Evolutionary conservation across 163 green algal genomes (phyloP).

Genomic region (Chlorella variabilis): DNA sequence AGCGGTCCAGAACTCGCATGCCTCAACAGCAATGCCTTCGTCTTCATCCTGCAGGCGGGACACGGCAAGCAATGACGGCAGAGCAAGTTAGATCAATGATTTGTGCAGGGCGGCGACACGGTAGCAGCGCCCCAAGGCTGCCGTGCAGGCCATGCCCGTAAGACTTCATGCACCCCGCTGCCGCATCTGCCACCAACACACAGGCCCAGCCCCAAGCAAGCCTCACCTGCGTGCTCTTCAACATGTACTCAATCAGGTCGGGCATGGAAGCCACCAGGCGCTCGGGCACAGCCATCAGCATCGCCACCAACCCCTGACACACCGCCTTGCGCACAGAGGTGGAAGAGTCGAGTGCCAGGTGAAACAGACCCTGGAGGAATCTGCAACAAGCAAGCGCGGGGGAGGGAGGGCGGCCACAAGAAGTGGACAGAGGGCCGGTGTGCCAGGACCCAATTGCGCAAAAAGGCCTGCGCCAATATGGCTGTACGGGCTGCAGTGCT

Average conservation of each 20-base stretch:
- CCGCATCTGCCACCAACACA: too few species aligned
- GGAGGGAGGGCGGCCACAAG: not conserved
- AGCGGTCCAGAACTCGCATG: slow-evolving; percentile 95
- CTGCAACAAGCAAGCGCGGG: not conserved
- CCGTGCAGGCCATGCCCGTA: too few species aligned
- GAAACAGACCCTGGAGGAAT: slow-evolving; percentile 81
- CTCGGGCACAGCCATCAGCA: slow-evolving; percentile 72
- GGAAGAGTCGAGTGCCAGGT: slow-evolving; percentile 73
- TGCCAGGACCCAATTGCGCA: too few species aligned
- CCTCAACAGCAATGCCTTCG: slow-evolving; percentile 87
- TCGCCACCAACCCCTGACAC: slow-evolving; percentile 77
- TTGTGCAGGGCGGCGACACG: not conserved
- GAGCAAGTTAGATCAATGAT: too few species aligned
- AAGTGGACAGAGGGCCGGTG: not conserved
- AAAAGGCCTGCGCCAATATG: too few species aligned
- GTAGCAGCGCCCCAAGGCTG: too few species aligned
- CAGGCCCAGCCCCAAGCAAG: not conserved
- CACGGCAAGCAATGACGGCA: not conserved
- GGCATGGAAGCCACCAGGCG: slow-evolving; percentile 67
- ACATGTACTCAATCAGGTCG: slow-evolving; percentile 91
- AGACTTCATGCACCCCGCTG: too few species aligned
- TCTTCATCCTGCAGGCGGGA: slow-evolving; percentile 72
- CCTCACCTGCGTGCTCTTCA: slow-evolving; percentile 74
- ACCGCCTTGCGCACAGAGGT: slow-evolving; percentile 75
- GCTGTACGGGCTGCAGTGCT: too few species aligned